Evolutionary conservation across 2,329 filamentous ascomycete species (phyloP), one percentile per base, ranked within the genome.

Genomic region (Paracoccidioides brasiliensis): DNA sequence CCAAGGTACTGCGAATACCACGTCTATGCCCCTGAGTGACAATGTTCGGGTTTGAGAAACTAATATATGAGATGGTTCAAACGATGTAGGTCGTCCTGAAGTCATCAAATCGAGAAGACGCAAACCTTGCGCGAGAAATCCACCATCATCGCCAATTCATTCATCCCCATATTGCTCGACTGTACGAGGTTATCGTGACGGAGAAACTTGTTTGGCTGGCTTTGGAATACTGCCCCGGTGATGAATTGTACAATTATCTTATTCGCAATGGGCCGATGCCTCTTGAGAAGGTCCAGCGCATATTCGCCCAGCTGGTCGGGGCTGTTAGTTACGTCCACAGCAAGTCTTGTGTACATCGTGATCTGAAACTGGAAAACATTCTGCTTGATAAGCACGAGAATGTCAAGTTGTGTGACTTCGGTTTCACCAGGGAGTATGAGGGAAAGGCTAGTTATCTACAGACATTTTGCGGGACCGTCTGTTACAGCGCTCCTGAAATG

Each of bases 401-500:
- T 66, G 93, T 98, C 63, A 98, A 98, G 73, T 75, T 98, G 58
- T 91, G 94, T 62, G 93, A 98, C 69, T 98, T 98, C 74, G 93
- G 93, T 15, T 98, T 98, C 68, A 98, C 93, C 9, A 80, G 93
- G 61, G 93, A 98, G 72, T 98, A 98, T 70, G 90, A 96, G 71
- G 91, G 91, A 58, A 90, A 94, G 64, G 82, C 88, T 35, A 97
- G 90, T 69, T 91, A 97, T 66, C 74, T 98, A 55, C 91, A 97
- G 71, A 98, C 93, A 1, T 98, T 95, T 72, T 98, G 93, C 69
- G 93, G 93, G 4, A 98, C 93, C 0, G 85, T 98, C 59, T 97
- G 91, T 74, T 98, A 98, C 72, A 95, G 90, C 55, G 93, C 93
- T 2, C 93, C 93, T 2, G 93, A 98, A 71, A 98, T 98, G 93